A percentile compares a stretch with the other conserved stretches of the same genome.
These are phyloP conservation scores for Xylaria polymorpha DNA, from an alignment of 2,329 filamentous ascomycete genomes.

Conservation along the genomic window DNA sequence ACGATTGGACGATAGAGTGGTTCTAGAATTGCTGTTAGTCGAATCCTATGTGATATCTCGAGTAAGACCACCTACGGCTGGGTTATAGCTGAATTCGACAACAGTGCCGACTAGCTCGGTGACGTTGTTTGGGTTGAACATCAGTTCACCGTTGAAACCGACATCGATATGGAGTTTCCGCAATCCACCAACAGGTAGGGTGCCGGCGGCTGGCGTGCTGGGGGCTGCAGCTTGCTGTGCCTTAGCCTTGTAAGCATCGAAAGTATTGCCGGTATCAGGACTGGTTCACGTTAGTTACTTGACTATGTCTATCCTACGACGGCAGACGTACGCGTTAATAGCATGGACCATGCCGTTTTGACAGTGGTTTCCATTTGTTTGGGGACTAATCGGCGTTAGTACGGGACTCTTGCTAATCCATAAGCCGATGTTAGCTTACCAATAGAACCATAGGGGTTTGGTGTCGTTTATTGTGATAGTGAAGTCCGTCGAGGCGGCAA, in stretches of 20 bases:
- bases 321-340: slow-evolving; percentile 52
- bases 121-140: slow-evolving; percentile 52
- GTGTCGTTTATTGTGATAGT: slow-evolving; percentile 59
- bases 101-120: slow-evolving; percentile 50
- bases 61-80: slow-evolving; percentile 40
- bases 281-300: slow-evolving; percentile 36
- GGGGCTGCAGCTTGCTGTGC: slow-evolving; percentile 42
- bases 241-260: slow-evolving; percentile 51
- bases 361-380: slow-evolving; percentile 58
- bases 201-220: slow-evolving; percentile 48
- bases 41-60: neutral
- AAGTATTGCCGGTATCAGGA: slow-evolving; percentile 50
- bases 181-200: slow-evolving; percentile 50
- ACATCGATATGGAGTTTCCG: slow-evolving; percentile 52
- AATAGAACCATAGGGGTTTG: slow-evolving; percentile 63
- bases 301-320: slow-evolving; percentile 9
- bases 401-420: neutral
- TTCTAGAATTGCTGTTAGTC: slow-evolving; percentile 42
- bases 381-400: slow-evolving; percentile 47
- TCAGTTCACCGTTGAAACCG: slow-evolving; percentile 48
- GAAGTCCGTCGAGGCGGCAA: slow-evolving; percentile 53
- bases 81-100: slow-evolving; percentile 53
- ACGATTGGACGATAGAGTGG: slow-evolving; percentile 55
- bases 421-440: slow-evolving; percentile 34
- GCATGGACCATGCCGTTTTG: slow-evolving; percentile 56